These are phyloP conservation scores for Candida morakotiae DNA, from an alignment of 805 yeast genomes.

Conservation along the genomic window DNA sequence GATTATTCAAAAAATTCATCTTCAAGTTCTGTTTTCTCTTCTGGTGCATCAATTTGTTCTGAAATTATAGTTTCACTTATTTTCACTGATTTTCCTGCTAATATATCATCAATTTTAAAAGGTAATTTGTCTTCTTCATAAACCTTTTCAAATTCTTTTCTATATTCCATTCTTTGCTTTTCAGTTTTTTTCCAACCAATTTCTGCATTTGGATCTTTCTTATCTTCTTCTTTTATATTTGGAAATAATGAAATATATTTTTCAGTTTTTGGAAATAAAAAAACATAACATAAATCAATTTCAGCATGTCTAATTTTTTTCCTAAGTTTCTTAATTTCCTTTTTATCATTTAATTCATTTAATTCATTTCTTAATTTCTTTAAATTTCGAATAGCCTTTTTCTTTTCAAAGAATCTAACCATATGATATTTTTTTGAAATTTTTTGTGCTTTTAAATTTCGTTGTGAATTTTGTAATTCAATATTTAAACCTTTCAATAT, in stretches of 20 bases:
- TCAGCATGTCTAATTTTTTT: constrained; percentile 53
- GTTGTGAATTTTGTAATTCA: constrained; percentile 51
- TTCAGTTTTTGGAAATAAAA: constrained; percentile 71
- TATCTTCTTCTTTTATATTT: constrained; percentile 21
- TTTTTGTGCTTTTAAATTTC: constrained; percentile 43
- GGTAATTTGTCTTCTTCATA: constrained; percentile 54
- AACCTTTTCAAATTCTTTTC: constrained; percentile 47
- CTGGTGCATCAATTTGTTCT: constrained; percentile 44
- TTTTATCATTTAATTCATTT: constrained; percentile 32
- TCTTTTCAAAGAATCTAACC: constrained; percentile 87
- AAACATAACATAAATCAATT: constrained; percentile 69
- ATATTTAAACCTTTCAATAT: constrained; percentile 60
- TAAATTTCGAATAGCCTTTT: constrained; percentile 74
- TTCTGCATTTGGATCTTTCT: constrained; percentile 32
- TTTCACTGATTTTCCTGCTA: constrained; percentile 34
- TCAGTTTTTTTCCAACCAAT: constrained; percentile 41
- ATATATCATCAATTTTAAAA: constrained; percentile 43
- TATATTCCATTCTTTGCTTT: constrained; percentile 39
- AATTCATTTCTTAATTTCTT: constrained; percentile 43
- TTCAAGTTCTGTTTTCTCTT: constrained; percentile 25
- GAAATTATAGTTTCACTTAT: constrained; percentile 17
- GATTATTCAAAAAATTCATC: constrained; percentile 42
- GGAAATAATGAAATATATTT: constrained; percentile 82
- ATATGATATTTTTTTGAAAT: constrained; percentile 78
- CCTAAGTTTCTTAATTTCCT: constrained; percentile 40